Evolutionary conservation across 2,329 filamentous ascomycete genomes (phyloP), one percentile per base, ranked within the genome.

Genomic region (Penicillium sp.): DNA sequence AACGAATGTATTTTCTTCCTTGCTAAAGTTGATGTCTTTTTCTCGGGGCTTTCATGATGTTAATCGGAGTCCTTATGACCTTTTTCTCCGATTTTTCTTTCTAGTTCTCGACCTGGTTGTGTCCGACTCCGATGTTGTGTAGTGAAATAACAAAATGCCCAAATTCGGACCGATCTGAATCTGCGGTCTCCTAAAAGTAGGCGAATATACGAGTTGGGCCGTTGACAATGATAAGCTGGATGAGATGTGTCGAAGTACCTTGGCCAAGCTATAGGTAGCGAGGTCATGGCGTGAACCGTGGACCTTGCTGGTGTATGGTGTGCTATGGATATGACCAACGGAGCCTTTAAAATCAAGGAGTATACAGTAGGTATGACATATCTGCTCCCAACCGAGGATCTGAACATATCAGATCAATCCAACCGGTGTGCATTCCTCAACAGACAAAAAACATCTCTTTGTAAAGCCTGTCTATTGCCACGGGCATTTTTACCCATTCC

Each of bases 391-490:
- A 40, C 6, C 18, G 7, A 16, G 16, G 10, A 31, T 16, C 24
- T 46, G 24, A 24, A n/a, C 2, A 16, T 31, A 14, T 9, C 14
- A 46, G 24, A 46, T n/a, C 31, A 35, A n/a, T 35, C 31, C 27
- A 35, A 35, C 27, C 18, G 27, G 33, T 4, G 49, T 40, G 44
- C 37, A 60, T 24, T 51, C 35, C 36, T 39, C 37, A 37, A 24
- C 18, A 50, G 14, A 51, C 13, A 10, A 16, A 39, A 14, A 35
- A 50, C 27, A n/a, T 18, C 2, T 33, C 35, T 51, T 10, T 24
- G 33, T 13, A 9, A n/a, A 27, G 43, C 22, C 56, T 56, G 43
- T 63, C 60, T 65, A 63, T 60, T 52, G 54, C 31, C 36, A 39
- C 13, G 35, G 35, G 49, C 46, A 40, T 36, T 37, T 50, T 19